These are phyloP conservation scores for Mortierella hygrophila DNA, from an alignment of 192 early-diverging fungal species.

Conservation along the genomic window DNA sequence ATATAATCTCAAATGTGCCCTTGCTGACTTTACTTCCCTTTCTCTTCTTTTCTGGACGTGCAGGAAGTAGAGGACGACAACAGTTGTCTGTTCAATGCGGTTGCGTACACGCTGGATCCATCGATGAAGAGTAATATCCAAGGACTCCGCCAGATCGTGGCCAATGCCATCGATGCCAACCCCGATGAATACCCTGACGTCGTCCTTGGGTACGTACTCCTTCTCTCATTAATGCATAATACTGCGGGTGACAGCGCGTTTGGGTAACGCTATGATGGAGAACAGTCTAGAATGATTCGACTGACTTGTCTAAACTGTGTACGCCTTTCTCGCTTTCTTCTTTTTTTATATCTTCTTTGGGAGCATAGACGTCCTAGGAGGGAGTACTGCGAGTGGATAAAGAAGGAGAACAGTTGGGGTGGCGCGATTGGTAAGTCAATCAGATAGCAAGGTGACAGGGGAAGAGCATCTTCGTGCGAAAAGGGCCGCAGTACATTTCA, in stretches of 20 bases:
- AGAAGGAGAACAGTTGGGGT: conserved; percentile 76
- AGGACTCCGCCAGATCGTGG: conserved; percentile 56
- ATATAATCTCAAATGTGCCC: no score
- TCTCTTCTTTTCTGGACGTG: not conserved
- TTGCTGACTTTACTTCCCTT: not conserved
- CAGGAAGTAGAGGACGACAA: conserved; percentile 79
- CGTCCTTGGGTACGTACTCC: conserved; percentile 66
- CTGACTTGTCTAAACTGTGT: not conserved
- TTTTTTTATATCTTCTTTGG: not conserved
- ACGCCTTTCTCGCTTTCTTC: not conserved
- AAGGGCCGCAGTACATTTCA: not conserved
- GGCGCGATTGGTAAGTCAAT: conserved; percentile 78
- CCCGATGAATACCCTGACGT: conserved; percentile 70
- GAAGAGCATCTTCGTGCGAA: not conserved
- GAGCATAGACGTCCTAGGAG: conserved; percentile 33
- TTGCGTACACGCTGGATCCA: conserved; percentile 59
- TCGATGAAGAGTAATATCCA: conserved; percentile 40
- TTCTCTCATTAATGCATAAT: not conserved
- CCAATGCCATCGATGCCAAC: conserved; percentile 64
- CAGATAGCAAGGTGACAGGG: not conserved
- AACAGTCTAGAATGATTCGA: not conserved
- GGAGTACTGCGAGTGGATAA: conserved; percentile 80
- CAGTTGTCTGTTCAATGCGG: conserved; percentile 77
- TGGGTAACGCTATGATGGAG: no score
- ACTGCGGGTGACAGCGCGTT: not conserved